Evolutionary conservation across 2,329 filamentous ascomycete species (phyloP).

Genomic region (Fusarium begoniae): DNA sequence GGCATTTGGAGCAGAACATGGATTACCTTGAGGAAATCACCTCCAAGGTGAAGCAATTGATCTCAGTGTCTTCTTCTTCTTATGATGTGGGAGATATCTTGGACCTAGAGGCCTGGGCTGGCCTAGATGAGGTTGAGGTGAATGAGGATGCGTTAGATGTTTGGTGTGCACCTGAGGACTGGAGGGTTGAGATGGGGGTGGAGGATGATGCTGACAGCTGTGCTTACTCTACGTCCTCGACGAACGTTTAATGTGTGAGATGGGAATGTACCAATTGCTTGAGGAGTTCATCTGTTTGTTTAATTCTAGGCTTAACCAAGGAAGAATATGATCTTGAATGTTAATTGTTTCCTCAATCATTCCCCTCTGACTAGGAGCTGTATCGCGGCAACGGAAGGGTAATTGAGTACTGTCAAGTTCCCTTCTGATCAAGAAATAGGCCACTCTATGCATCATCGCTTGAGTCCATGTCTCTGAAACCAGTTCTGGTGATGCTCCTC

Average conservation of each 20-base stretch:
- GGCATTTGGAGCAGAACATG: background rate
- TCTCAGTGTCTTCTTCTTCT: background rate
- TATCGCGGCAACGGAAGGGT: no score
- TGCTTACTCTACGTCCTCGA: background rate
- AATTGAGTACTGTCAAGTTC: no score
- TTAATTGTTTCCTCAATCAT: no score
- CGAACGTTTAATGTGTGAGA: no score
- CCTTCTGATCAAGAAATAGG: no score
- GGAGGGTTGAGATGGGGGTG: background rate
- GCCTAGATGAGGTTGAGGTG: background rate
- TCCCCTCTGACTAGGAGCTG: no score
- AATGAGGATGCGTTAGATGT: background rate
- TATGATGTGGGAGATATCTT: background rate
- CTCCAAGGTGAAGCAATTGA: background rate
- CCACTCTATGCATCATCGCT: background rate
- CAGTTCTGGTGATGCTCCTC: constrained; percentile 44
- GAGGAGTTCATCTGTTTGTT: no score
- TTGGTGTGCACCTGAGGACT: background rate
- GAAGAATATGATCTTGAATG: no score
- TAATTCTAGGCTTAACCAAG: no score
- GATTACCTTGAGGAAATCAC: background rate
- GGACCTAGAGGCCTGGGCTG: background rate
- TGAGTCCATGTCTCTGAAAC: constrained; percentile 43
- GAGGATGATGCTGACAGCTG: background rate
- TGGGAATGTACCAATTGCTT: no score